A percentile compares a stretch with the other conserved stretches of the same genome.
phyloP scores from a whole-genome alignment of 2,329 filamentous ascomycete species.

The Neonectria coccinea region DNA sequence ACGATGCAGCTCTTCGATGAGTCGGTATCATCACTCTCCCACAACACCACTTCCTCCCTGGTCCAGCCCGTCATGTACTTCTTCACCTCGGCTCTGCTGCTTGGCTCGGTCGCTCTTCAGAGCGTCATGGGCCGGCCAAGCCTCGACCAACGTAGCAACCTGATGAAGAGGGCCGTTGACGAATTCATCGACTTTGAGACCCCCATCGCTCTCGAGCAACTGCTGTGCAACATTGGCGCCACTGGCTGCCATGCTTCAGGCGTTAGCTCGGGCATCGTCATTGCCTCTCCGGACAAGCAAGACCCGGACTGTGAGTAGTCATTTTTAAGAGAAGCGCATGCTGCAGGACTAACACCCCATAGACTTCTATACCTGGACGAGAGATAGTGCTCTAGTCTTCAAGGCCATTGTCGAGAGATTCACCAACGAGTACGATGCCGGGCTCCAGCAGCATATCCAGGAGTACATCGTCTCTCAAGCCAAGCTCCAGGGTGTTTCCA shows the following conservation, averaged over 20 bases:
- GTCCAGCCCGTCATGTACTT: conserved; percentile 62
- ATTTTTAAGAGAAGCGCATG: neutral
- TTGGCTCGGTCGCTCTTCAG: conserved; percentile 65
- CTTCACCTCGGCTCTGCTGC: conserved; percentile 61
- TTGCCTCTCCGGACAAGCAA: conserved; percentile 66
- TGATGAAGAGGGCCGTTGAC: conserved; percentile 63
- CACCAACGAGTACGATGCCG: conserved; percentile 65
- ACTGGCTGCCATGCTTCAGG: conserved; percentile 62
- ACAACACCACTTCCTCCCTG: conserved; percentile 46
- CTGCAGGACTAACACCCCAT: conserved; percentile 17
- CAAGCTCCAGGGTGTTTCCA: conserved; percentile 72
- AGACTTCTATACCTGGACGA: conserved; percentile 85
- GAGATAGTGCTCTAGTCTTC: conserved; percentile 78
- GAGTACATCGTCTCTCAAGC: conserved; percentile 77
- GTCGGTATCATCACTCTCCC: conserved; percentile 42
- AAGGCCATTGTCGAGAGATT: conserved; percentile 77
- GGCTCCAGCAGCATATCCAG: conserved; percentile 71
- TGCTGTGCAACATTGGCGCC: conserved; percentile 71
- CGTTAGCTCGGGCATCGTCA: conserved; percentile 63
- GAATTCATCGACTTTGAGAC: conserved; percentile 65
- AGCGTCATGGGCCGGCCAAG: conserved; percentile 61
- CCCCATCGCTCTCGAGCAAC: conserved; percentile 62
- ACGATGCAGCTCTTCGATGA: conserved; percentile 44
- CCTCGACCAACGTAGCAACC: conserved; percentile 44
- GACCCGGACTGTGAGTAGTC: conserved; percentile 66